Base-by-base conservation (phyloP, 768 basidiomycete species). In the Lentinula edodes region DNA sequence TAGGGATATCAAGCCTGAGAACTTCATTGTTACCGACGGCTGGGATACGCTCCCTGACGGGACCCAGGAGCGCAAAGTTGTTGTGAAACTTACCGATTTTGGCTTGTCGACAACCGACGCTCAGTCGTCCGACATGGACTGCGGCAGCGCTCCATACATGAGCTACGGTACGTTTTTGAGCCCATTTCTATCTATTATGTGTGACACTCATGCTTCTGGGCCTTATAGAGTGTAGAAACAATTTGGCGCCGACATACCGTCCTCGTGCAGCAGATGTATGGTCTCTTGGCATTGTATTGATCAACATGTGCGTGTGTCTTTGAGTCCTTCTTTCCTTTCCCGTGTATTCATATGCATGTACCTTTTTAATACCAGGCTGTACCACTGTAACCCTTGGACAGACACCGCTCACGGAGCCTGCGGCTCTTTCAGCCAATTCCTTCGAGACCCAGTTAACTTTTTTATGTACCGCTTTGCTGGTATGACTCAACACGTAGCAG, bases 1-100 rank as follows among this genome's bases (percentile, higher is more conserved):
- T 72, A 87, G 96, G 63, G 96, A 99, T 74, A 98, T 99, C 83
- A 99, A 99, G 78, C 96, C 96, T 0, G 96, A 98, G 79, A 98
- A 98, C 77, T 95, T 95, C 68, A 95, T 95, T 71, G 93, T 95
- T 69, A 94, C 93, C 0, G 92, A 95, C 68, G 91, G 86, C 15
- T 84, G 82, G 73, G 71, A 76, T 41, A 80, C 83, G 18, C 70
- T 78, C n/a, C 70, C 80, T 41, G 80, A 81, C 66, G 83, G 85
- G 55, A 77, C 78, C 60, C 78, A 79, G 66, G 91, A 93, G 72
- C 86, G 93, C 68, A 90, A 90, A 70, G 96, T 99, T 63, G 77
- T 96, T 58, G 95, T 98, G 78, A 99, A 99, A 78, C 82, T 99
- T 64, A 87, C 93, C 6, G 96, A 99, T 74, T 99, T 98, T 80